A percentile compares a stretch with the other conserved stretches of the same genome.
phyloP scores from a whole-genome alignment of 2,329 filamentous ascomycete species.

The Sphaerostilbella broomeana region DNA sequence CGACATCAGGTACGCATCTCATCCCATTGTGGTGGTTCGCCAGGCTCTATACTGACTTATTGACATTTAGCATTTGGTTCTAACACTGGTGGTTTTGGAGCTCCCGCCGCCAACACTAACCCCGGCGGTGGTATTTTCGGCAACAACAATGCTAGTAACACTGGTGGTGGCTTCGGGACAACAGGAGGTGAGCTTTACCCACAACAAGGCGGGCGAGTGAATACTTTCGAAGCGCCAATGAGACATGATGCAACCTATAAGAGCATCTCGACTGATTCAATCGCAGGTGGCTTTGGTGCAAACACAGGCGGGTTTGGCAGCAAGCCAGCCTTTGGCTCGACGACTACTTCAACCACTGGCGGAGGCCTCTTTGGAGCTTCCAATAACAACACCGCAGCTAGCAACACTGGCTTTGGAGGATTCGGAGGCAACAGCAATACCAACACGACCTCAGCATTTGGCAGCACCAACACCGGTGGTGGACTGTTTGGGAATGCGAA shows the following conservation, averaged over 20 bases:
- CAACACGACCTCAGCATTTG: slow-evolving; percentile 31
- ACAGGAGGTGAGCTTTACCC: slow-evolving; percentile 25
- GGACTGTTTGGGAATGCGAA: slow-evolving; percentile 47
- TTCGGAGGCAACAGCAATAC: slow-evolving; percentile 32
- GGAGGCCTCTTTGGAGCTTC: slow-evolving; percentile 41
- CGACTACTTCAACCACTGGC: slow-evolving; percentile 33
- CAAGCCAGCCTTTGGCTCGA: slow-evolving; percentile 49
- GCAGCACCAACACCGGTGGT: slow-evolving; percentile 29
- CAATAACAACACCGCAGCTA: slow-evolving; percentile 31
- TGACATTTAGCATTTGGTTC: slow-evolving; percentile 27
- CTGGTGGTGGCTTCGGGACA: slow-evolving; percentile 31
- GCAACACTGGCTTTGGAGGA: slow-evolving; percentile 33
- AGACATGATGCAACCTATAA: slow-evolving; percentile 12
- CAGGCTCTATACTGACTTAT: slow-evolving; percentile 22
- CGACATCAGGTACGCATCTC: slow-evolving; percentile 45
- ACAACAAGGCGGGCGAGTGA: slow-evolving; percentile 3
- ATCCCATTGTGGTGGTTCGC: slow-evolving; percentile 15
- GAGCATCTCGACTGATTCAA: slow-evolving; percentile 8
- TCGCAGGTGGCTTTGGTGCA: slow-evolving; percentile 32
- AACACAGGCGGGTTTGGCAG: slow-evolving; percentile 33
- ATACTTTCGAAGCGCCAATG: slow-evolving; percentile 13
- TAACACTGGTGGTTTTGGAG: slow-evolving; percentile 38
- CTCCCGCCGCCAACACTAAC: slow-evolving; percentile 23
- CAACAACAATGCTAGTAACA: slow-evolving; percentile 21
- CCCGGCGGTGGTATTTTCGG: slow-evolving; percentile 41